Base-by-base conservation (phyloP, 2,329 filamentous ascomycete species). In the Fusarium temperatum region DNA sequence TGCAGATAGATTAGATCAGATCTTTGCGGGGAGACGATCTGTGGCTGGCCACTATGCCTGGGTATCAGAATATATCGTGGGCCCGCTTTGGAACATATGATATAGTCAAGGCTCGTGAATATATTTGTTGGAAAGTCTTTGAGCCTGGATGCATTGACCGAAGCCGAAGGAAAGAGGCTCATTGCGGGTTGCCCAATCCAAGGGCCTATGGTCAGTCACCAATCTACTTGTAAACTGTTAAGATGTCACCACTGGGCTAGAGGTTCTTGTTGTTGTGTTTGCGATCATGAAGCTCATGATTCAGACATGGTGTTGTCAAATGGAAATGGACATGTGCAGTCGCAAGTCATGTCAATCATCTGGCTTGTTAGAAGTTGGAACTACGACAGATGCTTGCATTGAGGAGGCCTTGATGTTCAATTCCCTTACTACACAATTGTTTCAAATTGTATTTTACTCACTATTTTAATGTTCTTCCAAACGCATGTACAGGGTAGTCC, bases 401-500 rank as follows among this genome's bases (percentile, higher is more conserved):
- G 4, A n/a, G 8, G 3, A 50, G 20, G 3, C 5, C 2, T 6
- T 17, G 1, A 2, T 10, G 18, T 2, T 12, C 20, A 13, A 28
- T 38, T 12, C 1, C 12, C 7, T 10, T 15, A 18, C 14, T n/a
- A 22, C 1, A 36, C 5, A 15, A 11, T 3, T 28, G 6, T 8
- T 26, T 18, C 3, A 1, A 2, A 18, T 28, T 36, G 35, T 0
- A 18, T 36, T 36, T 10, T 36, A 6, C 17, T 36, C 15, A 36
- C 35, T 36, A 10, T 4, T 0, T 36, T 0, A 18, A 36, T 36
- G 35, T 10, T 36, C 35, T 48, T 22, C 8, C 4, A 5, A 3
- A 8, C 8, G 15, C 4, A 17, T 10, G 26, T 68, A 11, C 61
- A 68, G 66, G 64, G 66, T 68, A 63, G 17, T n/a, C 8, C 9